These are phyloP conservation scores for Tricholoma furcatifolium DNA, from an alignment of 768 basidiomycete genomes.

Conservation along the genomic window DNA sequence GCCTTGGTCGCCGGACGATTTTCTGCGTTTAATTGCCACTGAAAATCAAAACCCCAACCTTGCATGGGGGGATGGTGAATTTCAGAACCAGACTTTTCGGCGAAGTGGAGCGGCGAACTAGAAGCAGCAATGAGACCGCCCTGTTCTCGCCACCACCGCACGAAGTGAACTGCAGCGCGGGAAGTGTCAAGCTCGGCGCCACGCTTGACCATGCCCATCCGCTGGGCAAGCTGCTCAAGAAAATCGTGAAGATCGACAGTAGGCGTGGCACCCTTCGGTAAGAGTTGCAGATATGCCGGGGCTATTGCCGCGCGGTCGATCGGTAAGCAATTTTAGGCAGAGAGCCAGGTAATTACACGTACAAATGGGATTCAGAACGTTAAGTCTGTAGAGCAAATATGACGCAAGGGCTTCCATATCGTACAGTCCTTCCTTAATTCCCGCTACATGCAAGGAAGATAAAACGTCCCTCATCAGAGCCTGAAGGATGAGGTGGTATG, in stretches of 20 bases:
- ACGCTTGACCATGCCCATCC: slow-evolving; percentile 80
- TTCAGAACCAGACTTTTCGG: slow-evolving; percentile 10
- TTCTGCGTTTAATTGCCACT: slow-evolving; percentile 51
- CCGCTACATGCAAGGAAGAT: slow-evolving; percentile 50
- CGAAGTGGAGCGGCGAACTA: slow-evolving; percentile 30
- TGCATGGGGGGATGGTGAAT: slow-evolving; percentile 26
- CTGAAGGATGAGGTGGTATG: slow-evolving; percentile 12
- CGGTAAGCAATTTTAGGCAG: slow-evolving; percentile 3
- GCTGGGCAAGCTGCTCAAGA: slow-evolving; percentile 62
- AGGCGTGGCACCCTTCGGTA: slow-evolving; percentile 53
- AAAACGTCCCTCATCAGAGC: slow-evolving; percentile 13
- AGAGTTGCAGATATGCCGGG: slow-evolving; percentile 67
- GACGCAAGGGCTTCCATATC: slow-evolving; percentile 81
- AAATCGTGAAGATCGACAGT: slow-evolving; percentile 64
- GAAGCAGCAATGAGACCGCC: slow-evolving; percentile 62
- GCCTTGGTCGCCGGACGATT: slow-evolving; percentile 21
- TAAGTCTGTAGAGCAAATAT: slow-evolving; percentile 85
- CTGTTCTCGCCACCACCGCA: slow-evolving; percentile 85
- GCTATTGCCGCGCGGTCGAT: slow-evolving; percentile 34
- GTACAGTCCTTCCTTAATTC: slow-evolving; percentile 92
- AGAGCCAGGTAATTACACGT: slow-evolving; percentile 29
- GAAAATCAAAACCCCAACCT: slow-evolving; percentile 87
- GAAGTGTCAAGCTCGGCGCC: slow-evolving; percentile 71
- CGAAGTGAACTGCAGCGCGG: slow-evolving; percentile 78
- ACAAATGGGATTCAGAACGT: slow-evolving; percentile 73